Evolutionary conservation across 306 rosid genomes (phyloP), one percentile per base, ranked within the genome.

Genomic region (Prosopis cineraria): DNA sequence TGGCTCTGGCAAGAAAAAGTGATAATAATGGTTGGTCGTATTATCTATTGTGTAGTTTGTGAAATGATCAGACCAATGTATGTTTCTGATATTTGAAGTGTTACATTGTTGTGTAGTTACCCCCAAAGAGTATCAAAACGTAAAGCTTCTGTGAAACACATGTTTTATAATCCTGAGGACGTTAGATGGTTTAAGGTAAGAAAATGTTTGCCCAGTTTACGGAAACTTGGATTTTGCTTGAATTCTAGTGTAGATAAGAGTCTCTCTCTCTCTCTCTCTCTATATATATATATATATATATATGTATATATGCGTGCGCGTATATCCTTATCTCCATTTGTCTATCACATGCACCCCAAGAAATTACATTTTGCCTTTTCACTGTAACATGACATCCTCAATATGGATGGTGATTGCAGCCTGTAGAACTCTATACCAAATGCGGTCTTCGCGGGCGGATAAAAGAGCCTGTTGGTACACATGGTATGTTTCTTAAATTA

Each of bases 391-490:
- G 66, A 79, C 9, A 78, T 73, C 60, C 41, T 72, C 52, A 47
- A 53, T 79, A 14, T 79, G 71, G 55, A 58, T 70, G 84, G 74
- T 82, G 77, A 81, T 85, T 88, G 86, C 93, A 95, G 99, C 99
- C 99, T 55, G 97, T 95, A 31, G 99, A 95, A 80, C 89, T 95
- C 52, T 91, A 87, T 88, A 78, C 89, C 65, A 95, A 95, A 73
- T 80, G 93, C 24, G 99, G 97, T 48, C 95, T 90, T 33, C 98
- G 98, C 10, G 98, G 99, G 56, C 91, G 98, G 70, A 85, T 93
- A 40, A 95, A 93, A 87, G 99, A 95, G 79, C 93, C 99, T 55
- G 91, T 95, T 13, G 99, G 99, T 74, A 95, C 98, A 79, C 99
- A 95, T 76, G 99, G 98, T 95, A 85, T 65, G 91, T 69, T 72